These are phyloP conservation scores for Cicer yamashitae DNA, from an alignment of 306 rosid genomes.

Conservation along the genomic window DNA sequence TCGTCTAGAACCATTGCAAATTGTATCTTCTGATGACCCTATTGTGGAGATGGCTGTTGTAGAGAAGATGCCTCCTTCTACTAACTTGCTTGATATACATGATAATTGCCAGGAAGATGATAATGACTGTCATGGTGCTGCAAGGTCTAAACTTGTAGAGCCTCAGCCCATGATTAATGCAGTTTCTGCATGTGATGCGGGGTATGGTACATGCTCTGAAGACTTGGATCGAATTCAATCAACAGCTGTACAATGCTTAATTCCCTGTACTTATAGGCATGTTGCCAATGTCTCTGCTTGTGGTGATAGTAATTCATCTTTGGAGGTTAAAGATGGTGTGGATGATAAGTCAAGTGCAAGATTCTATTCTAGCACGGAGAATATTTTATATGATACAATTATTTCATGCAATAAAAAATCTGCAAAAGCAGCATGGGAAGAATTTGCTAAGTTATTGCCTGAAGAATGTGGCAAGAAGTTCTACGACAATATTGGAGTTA, in stretches of 20 bases:
- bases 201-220: slow-evolving; percentile 40
- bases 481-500: slow-evolving; percentile 38
- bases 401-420: slow-evolving; percentile 62
- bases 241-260: slow-evolving; percentile 34
- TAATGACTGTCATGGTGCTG: slow-evolving; percentile 77
- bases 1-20: slow-evolving; percentile 52
- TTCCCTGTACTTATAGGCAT: slow-evolving; percentile 48
- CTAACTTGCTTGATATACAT: slow-evolving; percentile 44
- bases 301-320: slow-evolving; percentile 43
- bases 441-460: slow-evolving; percentile 56
- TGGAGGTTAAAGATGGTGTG: slow-evolving; percentile 42
- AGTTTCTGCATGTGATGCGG: slow-evolving; percentile 49
- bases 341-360: slow-evolving; percentile 31
- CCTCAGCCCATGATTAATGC: slow-evolving; percentile 47
- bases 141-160: slow-evolving; percentile 68
- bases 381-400: slow-evolving; percentile 48
- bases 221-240: slow-evolving; percentile 47
- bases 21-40: slow-evolving; percentile 51
- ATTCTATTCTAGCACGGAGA: slow-evolving; percentile 38
- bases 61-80: slow-evolving; percentile 52
- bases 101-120: slow-evolving; percentile 57
- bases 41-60: slow-evolving; percentile 45
- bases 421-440: slow-evolving; percentile 55
- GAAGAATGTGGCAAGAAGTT: slow-evolving; percentile 34
- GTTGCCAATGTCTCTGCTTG: slow-evolving; percentile 40